A percentile compares a stretch with the other conserved stretches of the same genome.
These are phyloP conservation scores for Ciborinia camelliae DNA, from an alignment of 2,329 filamentous ascomycete species.

Conservation along the genomic window DNA sequence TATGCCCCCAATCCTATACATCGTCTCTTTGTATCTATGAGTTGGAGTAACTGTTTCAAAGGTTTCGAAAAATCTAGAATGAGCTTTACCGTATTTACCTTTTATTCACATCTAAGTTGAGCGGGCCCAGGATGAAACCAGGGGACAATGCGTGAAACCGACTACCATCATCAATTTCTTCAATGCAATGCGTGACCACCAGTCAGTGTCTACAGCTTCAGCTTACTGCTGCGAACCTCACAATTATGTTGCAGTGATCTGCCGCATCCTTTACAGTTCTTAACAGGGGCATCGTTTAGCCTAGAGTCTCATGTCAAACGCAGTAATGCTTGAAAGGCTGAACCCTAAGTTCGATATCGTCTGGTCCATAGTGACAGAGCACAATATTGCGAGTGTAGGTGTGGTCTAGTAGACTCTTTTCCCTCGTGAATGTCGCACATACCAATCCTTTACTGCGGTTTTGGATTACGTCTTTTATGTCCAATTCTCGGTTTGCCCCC, in stretches of 20 bases:
- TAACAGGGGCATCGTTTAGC: constrained; percentile 1
- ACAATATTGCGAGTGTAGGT: not conserved
- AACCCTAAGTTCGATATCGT: constrained; percentile 9
- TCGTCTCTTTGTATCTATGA: not conserved
- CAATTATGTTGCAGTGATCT: not conserved
- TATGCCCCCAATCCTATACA: not conserved
- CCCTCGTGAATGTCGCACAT: not conserved
- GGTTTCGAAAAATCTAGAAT: not conserved
- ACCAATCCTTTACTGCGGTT: not conserved
- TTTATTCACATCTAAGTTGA: not conserved
- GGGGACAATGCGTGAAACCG: constrained; percentile 17
- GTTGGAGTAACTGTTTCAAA: not conserved
- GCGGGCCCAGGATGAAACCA: constrained; percentile 20
- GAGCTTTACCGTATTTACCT: not conserved
- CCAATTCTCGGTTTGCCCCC: constrained; percentile 1
- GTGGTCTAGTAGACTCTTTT: not conserved
- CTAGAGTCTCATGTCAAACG: constrained; percentile 16
- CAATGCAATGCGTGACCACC: constrained; percentile 3
- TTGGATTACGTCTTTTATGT: constrained; percentile 9
- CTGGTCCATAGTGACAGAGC: not conserved
- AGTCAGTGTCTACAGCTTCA: not conserved
- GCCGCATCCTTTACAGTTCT: not conserved
- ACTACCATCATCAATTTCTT: constrained; percentile 8
- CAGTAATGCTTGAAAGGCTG: constrained; percentile 10
- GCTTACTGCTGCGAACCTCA: not conserved